Conservation (phyloP, 306 rosid genomes). For the Quercus glauca region DNA sequence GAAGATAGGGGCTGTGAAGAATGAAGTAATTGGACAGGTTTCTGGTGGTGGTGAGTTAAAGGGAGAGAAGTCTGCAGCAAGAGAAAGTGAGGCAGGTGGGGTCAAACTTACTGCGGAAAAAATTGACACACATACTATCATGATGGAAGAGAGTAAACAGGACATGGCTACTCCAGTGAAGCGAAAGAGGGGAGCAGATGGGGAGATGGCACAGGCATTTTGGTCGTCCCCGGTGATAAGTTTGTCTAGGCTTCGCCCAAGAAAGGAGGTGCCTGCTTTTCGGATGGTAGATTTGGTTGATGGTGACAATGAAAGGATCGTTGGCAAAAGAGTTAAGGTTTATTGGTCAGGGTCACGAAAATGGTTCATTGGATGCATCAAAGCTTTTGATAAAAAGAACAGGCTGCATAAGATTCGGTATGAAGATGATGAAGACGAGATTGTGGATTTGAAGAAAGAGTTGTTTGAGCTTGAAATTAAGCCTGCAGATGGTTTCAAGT, state of each 20-base stretch:
- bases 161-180: neutral
- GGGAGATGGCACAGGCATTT: neutral
- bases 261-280: constrained; percentile 3
- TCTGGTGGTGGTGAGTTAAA: neutral
- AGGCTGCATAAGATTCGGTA: neutral
- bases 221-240: neutral
- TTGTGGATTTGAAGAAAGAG: constrained; percentile 2
- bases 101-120: neutral
- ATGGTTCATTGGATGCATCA: constrained; percentile 1
- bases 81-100: neutral
- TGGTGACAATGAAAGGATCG: neutral
- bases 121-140: neutral
- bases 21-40: neutral
- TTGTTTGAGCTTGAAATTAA: neutral
- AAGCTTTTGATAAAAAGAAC: neutral
- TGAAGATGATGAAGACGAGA: neutral
- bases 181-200: constrained; percentile 8
- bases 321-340: constrained; percentile 12
- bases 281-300: constrained; percentile 3
- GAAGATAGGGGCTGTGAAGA: neutral
- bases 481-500: neutral
- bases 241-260: constrained; percentile 2
- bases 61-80: neutral
- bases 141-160: neutral
- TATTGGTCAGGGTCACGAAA: constrained; percentile 8